A percentile compares a stretch with the other conserved stretches of the same genome.
Evolutionary conservation across 345 rosid genomes (phyloP).

Genomic region (Brassica cretica): DNA sequence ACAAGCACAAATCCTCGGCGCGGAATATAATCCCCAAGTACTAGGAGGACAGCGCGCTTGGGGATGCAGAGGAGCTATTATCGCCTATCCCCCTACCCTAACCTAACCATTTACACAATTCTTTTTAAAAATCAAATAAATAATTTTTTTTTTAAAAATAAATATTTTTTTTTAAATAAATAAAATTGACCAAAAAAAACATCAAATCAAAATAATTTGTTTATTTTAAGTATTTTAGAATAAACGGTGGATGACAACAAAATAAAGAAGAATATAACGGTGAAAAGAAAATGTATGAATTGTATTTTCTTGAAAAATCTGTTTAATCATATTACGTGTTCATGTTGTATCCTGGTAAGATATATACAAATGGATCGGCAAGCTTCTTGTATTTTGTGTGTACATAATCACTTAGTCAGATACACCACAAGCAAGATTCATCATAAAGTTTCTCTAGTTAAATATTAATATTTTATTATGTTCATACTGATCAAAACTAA

Average conservation of each 20-base stretch:
- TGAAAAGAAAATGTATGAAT: background rate
- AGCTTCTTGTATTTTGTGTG: background rate
- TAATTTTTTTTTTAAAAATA: too few species aligned
- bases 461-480: background rate
- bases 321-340: background rate
- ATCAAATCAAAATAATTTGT: background rate
- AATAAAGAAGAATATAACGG: too few species aligned
- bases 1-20: too few species aligned
- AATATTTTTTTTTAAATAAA: too few species aligned
- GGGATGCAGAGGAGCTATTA: too few species aligned
- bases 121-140: background rate
- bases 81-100: too few species aligned
- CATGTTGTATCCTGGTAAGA: background rate
- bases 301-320: background rate
- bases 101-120: conserved; percentile 16
- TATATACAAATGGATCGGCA: background rate
- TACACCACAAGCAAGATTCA: background rate
- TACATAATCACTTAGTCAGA: background rate
- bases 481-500: background rate
- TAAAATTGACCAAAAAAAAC: background rate
- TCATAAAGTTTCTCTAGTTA: background rate
- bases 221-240: background rate
- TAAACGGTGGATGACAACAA: background rate
- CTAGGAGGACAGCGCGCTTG: too few species aligned
- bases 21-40: too few species aligned